These are phyloP conservation scores for Vitellaria paradoxa DNA, from an alignment of 179 eudicot species.

Conservation along the genomic window DNA sequence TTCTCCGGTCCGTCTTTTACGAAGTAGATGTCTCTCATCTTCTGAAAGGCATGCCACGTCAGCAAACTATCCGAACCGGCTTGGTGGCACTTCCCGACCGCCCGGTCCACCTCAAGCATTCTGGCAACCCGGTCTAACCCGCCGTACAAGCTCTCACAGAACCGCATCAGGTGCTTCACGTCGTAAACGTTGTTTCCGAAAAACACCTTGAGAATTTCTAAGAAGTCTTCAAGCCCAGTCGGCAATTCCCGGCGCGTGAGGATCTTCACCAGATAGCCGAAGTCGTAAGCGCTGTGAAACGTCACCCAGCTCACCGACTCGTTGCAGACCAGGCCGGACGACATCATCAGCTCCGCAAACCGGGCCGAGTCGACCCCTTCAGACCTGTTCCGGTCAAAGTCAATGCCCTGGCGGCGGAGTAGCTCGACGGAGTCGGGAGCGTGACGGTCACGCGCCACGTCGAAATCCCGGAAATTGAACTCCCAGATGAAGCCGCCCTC, in stretches of 20 bases:
- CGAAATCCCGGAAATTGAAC: slow-evolving; percentile 66
- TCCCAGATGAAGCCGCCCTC: slow-evolving; percentile 46
- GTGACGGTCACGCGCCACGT: slow-evolving; percentile 34
- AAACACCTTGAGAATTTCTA: slow-evolving; percentile 20
- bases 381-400: slow-evolving; percentile 36
- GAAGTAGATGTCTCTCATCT: slow-evolving; percentile 14
- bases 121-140: slow-evolving; percentile 61
- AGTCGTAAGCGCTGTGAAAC: slow-evolving; percentile 74
- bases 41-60: slow-evolving; percentile 57
- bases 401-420: slow-evolving; percentile 46
- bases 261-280: slow-evolving; percentile 58
- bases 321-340: slow-evolving; percentile 60
- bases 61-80: slow-evolving; percentile 83
- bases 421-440: slow-evolving; percentile 49
- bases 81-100: slow-evolving; percentile 60
- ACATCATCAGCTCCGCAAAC: slow-evolving; percentile 62
- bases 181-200: slow-evolving; percentile 58
- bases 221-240: slow-evolving; percentile 29
- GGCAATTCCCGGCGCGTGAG: slow-evolving; percentile 54
- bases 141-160: slow-evolving; percentile 52
- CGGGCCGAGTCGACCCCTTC: slow-evolving; percentile 44
- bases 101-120: slow-evolving; percentile 41
- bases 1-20: slow-evolving; percentile 10
- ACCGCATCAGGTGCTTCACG: slow-evolving; percentile 58
- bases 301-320: slow-evolving; percentile 63